phyloP scores from a whole-genome alignment of 2,329 filamentous ascomycete genomes.

The Neonectria coccinea region DNA sequence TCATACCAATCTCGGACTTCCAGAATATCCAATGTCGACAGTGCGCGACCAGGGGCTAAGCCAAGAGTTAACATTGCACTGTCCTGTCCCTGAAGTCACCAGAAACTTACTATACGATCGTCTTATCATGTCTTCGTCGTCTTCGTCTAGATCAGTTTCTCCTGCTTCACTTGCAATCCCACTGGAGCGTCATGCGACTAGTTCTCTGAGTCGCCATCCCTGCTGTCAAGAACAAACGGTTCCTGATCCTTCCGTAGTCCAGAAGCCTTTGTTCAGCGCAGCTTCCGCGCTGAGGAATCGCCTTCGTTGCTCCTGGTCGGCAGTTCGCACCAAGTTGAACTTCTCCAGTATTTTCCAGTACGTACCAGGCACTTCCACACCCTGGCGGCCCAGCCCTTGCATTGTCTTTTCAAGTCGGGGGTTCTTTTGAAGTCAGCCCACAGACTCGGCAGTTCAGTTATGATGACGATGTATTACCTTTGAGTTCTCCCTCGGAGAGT shows the following conservation, averaged over 20 bases:
- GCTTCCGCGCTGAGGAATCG: constrained; percentile 13
- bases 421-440: constrained; percentile 13
- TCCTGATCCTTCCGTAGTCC: background rate
- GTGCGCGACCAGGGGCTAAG: background rate
- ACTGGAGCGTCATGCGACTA: background rate
- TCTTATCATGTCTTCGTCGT: background rate
- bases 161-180: background rate
- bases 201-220: background rate
- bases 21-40: background rate
- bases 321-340: constrained; percentile 11
- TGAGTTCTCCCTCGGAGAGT: constrained; percentile 14
- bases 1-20: background rate
- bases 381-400: constrained; percentile 17
- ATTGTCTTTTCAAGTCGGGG: constrained; percentile 10
- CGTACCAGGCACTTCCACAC: constrained; percentile 5
- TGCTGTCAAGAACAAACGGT: background rate
- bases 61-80: background rate
- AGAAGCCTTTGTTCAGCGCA: constrained; percentile 12
- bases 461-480: constrained; percentile 10
- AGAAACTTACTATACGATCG: background rate
- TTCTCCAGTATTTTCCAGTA: constrained; percentile 24
- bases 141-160: background rate
- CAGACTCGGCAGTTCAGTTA: background rate
- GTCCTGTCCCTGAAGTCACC: background rate
- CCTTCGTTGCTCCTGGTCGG: constrained; percentile 8